Conservation (phyloP, 805 yeast species). For the Candida silvicultrix region DNA sequence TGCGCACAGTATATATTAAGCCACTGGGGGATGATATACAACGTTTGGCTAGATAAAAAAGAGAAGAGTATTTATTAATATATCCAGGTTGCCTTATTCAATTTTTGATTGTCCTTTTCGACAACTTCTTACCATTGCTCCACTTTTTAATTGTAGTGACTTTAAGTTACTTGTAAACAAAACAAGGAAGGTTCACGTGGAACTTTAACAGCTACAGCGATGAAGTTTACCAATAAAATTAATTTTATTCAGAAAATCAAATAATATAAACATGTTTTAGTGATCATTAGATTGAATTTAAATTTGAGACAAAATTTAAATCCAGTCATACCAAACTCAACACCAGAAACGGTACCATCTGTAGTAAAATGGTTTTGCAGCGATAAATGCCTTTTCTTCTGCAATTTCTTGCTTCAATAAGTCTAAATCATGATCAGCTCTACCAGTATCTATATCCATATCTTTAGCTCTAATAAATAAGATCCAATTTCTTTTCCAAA, state of each 20-base stretch:
- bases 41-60: slow-evolving; percentile 9
- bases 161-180: no score
- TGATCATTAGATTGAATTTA: no score
- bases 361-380: slow-evolving; percentile 40
- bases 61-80: not conserved
- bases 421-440: slow-evolving; percentile 52
- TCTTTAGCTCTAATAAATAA: slow-evolving; percentile 38
- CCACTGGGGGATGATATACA: not conserved
- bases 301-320: no score
- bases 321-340: slow-evolving; percentile 18
- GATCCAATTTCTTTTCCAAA: slow-evolving; percentile 39
- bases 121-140: no score
- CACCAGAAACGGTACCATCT: slow-evolving; percentile 42
- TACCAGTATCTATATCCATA: slow-evolving; percentile 57
- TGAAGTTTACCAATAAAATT: no score
- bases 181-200: no score
- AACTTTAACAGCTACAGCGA: no score
- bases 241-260: no score
- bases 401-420: slow-evolving; percentile 43
- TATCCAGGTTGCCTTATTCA: no score
- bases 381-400: slow-evolving; percentile 40
- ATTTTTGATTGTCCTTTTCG: no score
- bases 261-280: no score
- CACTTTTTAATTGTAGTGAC: no score
- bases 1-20: not conserved